These are phyloP conservation scores for Tricholoma terreum DNA, from an alignment of 768 basidiomycete species.

Conservation along the genomic window DNA sequence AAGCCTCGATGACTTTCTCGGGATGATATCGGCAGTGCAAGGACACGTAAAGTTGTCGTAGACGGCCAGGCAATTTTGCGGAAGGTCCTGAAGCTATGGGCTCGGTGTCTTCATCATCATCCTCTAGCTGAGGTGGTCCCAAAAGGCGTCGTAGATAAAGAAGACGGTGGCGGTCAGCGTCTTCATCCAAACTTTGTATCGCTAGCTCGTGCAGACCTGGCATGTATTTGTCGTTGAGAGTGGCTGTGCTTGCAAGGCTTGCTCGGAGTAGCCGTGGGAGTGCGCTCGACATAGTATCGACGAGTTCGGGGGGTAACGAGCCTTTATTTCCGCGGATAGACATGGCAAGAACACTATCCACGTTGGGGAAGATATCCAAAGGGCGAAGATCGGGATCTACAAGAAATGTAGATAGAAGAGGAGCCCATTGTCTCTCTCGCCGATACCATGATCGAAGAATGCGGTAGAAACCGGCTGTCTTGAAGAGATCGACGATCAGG, in stretches of 20 bases:
- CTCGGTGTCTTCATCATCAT: slow-evolving; percentile 34
- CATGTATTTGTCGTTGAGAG: slow-evolving; percentile 64
- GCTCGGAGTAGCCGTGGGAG: slow-evolving; percentile 62
- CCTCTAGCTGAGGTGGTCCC: slow-evolving; percentile 45
- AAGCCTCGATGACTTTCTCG: slow-evolving; percentile 53
- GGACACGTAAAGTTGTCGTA: slow-evolving; percentile 63
- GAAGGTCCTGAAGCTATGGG: slow-evolving; percentile 32
- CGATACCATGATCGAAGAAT: slow-evolving; percentile 82
- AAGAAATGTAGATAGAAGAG: slow-evolving; percentile 70
- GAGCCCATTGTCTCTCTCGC: slow-evolving; percentile 73
- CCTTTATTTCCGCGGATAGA: slow-evolving; percentile 48
- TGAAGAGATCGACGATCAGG: slow-evolving; percentile 64
- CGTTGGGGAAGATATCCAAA: slow-evolving; percentile 59
- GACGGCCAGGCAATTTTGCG: slow-evolving; percentile 40
- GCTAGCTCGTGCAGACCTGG: slow-evolving; percentile 68
- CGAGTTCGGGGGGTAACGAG: slow-evolving; percentile 53
- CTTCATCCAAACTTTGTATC: slow-evolving; percentile 45
- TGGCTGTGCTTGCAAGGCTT: slow-evolving; percentile 65
- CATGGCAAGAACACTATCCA: slow-evolving; percentile 58
- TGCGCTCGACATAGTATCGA: slow-evolving; percentile 49
- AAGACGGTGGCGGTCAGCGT: slow-evolving; percentile 55
- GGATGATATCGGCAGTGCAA: slow-evolving; percentile 76
- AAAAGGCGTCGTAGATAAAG: slow-evolving; percentile 77
- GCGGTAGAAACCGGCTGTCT: slow-evolving; percentile 83
- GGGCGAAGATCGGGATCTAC: slow-evolving; percentile 63